Conservation (phyloP, 768 basidiomycete species). For the Naganishia vishniacii region DNA sequence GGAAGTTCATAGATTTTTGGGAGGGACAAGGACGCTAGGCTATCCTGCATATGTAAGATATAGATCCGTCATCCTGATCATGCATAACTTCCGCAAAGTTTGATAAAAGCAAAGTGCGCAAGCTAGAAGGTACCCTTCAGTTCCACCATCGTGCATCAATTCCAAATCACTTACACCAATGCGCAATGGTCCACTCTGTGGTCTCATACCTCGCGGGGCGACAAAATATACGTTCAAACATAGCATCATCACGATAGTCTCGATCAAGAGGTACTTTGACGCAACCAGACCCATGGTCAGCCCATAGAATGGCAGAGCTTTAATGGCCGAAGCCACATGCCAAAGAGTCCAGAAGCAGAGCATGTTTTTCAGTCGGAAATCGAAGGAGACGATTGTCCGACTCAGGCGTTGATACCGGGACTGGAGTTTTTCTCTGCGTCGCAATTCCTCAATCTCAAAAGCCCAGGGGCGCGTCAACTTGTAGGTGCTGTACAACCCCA, state of each 20-base stretch:
- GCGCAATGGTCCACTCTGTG: too few relatives aligned
- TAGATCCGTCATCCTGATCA: too few relatives aligned
- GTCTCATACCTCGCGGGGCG: too few relatives aligned
- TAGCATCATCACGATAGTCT: constrained; percentile 5
- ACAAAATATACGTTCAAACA: neutral
- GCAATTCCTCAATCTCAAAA: neutral
- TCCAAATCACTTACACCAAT: neutral
- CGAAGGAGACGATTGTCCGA: too few relatives aligned
- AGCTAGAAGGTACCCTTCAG: too few relatives aligned
- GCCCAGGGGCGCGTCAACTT: neutral
- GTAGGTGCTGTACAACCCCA: neutral
- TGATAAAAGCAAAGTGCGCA: too few relatives aligned
- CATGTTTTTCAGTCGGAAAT: neutral
- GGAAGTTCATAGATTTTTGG: constrained; percentile 32
- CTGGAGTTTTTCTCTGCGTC: neutral
- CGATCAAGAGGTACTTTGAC: constrained; percentile 11
- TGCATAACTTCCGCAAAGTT: too few relatives aligned
- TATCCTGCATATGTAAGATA: too few relatives aligned
- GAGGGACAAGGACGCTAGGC: neutral
- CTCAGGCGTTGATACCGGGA: neutral
- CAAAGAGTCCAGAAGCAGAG: constrained; percentile 9
- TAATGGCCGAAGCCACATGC: constrained; percentile 3
- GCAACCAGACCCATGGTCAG: constrained; percentile 1
- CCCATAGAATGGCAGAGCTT: neutral
- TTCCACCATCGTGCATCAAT: too few relatives aligned